These are phyloP conservation scores for Friedmanniomyces endolithicus DNA, from an alignment of 495 filamentous ascomycete genomes.

Conservation along the genomic window DNA sequence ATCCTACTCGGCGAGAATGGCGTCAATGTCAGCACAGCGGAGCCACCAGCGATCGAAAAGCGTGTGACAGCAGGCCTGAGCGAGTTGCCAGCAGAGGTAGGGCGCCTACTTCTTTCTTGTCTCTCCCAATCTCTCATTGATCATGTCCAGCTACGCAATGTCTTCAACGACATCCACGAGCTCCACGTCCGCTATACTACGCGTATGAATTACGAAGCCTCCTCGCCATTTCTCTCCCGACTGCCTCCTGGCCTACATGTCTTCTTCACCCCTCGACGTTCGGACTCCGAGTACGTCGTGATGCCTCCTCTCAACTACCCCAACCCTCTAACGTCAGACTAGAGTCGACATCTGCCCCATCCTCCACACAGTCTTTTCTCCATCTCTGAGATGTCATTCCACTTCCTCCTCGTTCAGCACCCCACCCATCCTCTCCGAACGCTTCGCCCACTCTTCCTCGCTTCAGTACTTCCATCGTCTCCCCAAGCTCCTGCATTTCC, in stretches of 20 bases:
- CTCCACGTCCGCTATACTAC: constrained; percentile 73
- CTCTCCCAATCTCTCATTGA: neutral
- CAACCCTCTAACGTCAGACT: neutral
- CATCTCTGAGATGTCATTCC: constrained; percentile 33
- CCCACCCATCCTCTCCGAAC: constrained; percentile 46
- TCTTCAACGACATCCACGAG: constrained; percentile 57
- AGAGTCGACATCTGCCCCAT: constrained; percentile 36
- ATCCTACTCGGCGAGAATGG: constrained; percentile 27
- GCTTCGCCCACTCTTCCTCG: constrained; percentile 52
- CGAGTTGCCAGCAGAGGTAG: constrained; percentile 61
- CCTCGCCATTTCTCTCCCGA: constrained; percentile 60
- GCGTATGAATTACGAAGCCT: constrained; percentile 39
- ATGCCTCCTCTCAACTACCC: neutral
- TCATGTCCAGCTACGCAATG: constrained; percentile 38
- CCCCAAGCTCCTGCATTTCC: constrained; percentile 42
- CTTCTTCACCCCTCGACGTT: constrained; percentile 52
- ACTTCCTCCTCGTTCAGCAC: constrained; percentile 48
- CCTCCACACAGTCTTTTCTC: constrained; percentile 50
- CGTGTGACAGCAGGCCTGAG: constrained; percentile 57
- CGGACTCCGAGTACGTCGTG: constrained; percentile 30
- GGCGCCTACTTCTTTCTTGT: constrained; percentile 8
- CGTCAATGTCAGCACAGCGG: constrained; percentile 38
- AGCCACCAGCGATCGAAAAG: constrained; percentile 62
- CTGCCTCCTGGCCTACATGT: constrained; percentile 73
- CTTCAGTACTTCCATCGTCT: constrained; percentile 59